A percentile compares a stretch with the other conserved stretches of the same genome.
Conservation (phyloP, 164 flowering plant species). For the Taxillus chinensis region DNA sequence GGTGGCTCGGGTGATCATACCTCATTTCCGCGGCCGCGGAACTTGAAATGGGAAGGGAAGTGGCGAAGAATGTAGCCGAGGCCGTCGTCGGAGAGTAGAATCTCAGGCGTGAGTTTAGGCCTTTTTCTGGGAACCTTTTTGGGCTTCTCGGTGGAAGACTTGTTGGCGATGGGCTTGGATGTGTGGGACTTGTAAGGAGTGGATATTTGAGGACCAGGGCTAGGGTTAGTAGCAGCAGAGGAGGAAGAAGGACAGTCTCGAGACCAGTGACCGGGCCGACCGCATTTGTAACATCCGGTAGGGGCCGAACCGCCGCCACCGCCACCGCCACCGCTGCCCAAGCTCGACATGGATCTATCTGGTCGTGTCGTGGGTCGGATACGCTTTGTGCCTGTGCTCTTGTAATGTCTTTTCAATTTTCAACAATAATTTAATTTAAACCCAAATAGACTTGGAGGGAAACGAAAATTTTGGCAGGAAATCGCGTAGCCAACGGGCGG, state of each 20-base stretch:
- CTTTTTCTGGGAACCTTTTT: slow-evolving; percentile 47
- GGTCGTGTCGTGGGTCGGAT: no score
- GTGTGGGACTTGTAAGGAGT: no score
- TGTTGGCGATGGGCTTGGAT: slow-evolving; percentile 5
- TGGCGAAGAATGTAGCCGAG: slow-evolving; percentile 79
- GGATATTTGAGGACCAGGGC: not conserved
- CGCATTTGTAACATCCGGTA: slow-evolving; percentile 96
- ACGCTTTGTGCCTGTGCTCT: no score
- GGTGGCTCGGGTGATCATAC: slow-evolving; percentile 16
- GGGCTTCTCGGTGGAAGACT: slow-evolving; percentile 28
- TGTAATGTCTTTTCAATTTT: no score
- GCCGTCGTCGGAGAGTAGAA: slow-evolving; percentile 76
- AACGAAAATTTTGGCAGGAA: no score
- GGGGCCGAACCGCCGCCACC: slow-evolving; percentile 34
- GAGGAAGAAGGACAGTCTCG: slow-evolving; percentile 76
- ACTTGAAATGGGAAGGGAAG: slow-evolving; percentile 72
- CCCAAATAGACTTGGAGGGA: no score
- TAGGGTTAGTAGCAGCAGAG: slow-evolving; percentile 18
- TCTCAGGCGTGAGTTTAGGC: slow-evolving; percentile 78
- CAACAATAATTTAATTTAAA: no score
- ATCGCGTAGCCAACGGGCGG: no score
- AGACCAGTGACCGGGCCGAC: slow-evolving; percentile 97
- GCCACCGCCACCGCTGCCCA: slow-evolving; percentile 12
- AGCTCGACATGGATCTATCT: no score
- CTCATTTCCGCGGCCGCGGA: slow-evolving; percentile 85